Evolutionary conservation across 2,329 filamentous ascomycete species (phyloP).

Genomic region (Beauveria varroae): DNA sequence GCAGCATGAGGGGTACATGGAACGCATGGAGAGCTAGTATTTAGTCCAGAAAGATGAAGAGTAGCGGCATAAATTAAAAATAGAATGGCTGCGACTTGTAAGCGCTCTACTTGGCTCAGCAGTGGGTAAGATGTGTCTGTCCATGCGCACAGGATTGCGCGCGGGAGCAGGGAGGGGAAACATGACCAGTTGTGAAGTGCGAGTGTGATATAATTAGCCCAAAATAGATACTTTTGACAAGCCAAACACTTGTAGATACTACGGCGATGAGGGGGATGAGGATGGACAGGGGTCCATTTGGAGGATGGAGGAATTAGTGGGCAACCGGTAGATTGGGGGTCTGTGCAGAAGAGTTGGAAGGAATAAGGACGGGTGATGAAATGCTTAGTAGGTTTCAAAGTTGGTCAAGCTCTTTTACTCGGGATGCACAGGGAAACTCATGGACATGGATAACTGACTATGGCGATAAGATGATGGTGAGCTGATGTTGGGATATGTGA

Average conservation of each 20-base stretch:
- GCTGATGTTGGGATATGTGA: not conserved
- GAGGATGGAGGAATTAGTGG: not conserved
- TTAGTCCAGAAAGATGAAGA: conserved; percentile 11
- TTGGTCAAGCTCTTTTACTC: too few relatives aligned
- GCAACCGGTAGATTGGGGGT: too few relatives aligned
- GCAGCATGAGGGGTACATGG: conserved; percentile 1
- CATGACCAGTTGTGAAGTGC: not conserved
- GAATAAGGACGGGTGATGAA: too few relatives aligned
- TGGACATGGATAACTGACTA: too few relatives aligned
- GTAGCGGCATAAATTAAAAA: conserved; percentile 29
- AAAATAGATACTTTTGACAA: not conserved
- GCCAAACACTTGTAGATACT: not conserved
- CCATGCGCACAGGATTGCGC: not conserved
- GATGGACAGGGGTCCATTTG: not conserved
- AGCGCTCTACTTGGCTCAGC: conserved; percentile 11
- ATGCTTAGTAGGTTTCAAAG: too few relatives aligned
- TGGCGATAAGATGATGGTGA: too few relatives aligned
- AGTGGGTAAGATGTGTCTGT: not conserved
- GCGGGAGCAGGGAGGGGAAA: not conserved
- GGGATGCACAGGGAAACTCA: too few relatives aligned
- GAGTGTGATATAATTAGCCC: not conserved
- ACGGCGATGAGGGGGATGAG: not conserved
- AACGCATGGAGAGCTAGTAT: not conserved
- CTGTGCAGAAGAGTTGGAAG: too few relatives aligned
- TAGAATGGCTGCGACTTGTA: conserved; percentile 17